Percentiles rank a stretch among this genome's conserved stretches.
These are phyloP conservation scores for Eucalyptus dawsonii DNA, from an alignment of 345 rosid species.

Conservation along the genomic window DNA sequence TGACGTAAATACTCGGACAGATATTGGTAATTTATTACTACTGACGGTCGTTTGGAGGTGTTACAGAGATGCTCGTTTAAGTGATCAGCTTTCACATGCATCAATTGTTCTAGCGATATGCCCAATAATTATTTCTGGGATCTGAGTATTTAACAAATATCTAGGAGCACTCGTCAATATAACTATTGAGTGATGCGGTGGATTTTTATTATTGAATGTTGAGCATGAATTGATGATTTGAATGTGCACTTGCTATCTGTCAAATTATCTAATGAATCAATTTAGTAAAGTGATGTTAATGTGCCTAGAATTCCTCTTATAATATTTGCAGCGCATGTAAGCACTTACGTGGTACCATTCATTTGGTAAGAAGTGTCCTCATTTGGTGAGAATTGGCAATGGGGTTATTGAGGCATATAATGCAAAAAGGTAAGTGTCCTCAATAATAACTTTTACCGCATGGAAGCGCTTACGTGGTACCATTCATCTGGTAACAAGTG, in stretches of 20 bases:
- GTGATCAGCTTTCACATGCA: not conserved
- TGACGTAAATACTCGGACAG: not conserved
- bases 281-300: not conserved
- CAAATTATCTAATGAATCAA: not conserved
- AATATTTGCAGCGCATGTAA: not conserved
- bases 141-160: not conserved
- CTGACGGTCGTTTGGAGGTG: not conserved
- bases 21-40: not conserved
- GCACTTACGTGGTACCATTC: not conserved
- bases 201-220: not conserved
- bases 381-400: not conserved
- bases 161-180: not conserved
- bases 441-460: not conserved
- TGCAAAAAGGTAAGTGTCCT: not conserved
- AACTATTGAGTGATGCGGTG: not conserved
- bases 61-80: not conserved
- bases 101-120: not conserved
- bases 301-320: not conserved
- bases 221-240: not conserved
- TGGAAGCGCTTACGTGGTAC: not conserved
- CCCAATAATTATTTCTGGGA: not conserved
- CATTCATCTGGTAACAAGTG: not conserved
- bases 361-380: not conserved
- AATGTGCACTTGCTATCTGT: not conserved
- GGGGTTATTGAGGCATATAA: not conserved